Base-by-base conservation (phyloP, 352 stramenopile species). In the Phytophthora uliginosa region DNA sequence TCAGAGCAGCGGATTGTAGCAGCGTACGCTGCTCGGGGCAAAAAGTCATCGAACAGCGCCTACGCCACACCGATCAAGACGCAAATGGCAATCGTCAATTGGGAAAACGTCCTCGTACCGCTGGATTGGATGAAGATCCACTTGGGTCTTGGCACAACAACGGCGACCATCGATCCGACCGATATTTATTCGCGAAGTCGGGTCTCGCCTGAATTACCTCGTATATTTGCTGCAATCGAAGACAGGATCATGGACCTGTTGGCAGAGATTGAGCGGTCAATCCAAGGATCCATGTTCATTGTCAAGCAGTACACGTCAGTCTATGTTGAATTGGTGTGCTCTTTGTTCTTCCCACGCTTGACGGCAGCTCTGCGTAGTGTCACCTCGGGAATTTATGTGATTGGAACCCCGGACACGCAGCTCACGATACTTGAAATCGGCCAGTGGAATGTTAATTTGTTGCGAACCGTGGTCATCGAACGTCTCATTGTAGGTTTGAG, bases 81-180 rank as follows among this genome's bases (percentile, higher is more conserved):
- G 40, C 65, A 76, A 24, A 54, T 65, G 28, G 53, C 77, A 48
- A 67, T 78, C 57, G 74, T 88, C 52, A 79, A 78, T 66, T 86
- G 78, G 81, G 78, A 88, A 53, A 78, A 88, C 48, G 76, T 88
- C 24, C 71, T 88, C n/a, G n/a, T n/a, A n/a, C n/a, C n/a, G n/a
- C n/a, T n/a, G n/a, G n/a, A n/a, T n/a, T n/a, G n/a, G n/a, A n/a
- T n/a, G n/a, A n/a, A n/a, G n/a, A n/a, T 62, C 18, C 66, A 75
- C 28, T 72, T 86, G 28, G 70, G 78, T 20, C 65, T 84, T 64
- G 59, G 59, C 13, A 58, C 17, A 12, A 26, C 69, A 6, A 33
- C 77, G 3, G 59, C 73, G 28, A 74, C 77, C 9, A 70, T 84
- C n/a, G 56, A 83, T 28, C 62, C 67, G 40, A 77, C 64, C n/a